Percentiles rank a stretch among this genome's conserved stretches.
Evolutionary conservation across 805 yeast genomes (phyloP).

Genomic region (Lipomyces chichibuensis): DNA sequence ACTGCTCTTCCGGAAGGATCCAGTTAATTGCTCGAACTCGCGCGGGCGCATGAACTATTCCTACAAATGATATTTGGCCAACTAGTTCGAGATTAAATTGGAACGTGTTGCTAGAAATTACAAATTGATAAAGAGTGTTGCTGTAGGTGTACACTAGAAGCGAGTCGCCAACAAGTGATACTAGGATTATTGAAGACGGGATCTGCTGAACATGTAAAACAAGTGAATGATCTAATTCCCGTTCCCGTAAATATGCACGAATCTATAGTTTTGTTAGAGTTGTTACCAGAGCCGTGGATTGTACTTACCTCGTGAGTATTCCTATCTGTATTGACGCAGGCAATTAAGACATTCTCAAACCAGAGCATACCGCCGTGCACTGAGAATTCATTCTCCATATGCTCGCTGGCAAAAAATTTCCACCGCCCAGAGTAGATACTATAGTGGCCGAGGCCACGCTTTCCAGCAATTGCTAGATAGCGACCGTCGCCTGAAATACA

Average conservation of each 20-base stretch:
- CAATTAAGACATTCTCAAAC: constrained; percentile 46
- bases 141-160: constrained; percentile 45
- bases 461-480: constrained; percentile 55
- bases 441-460: constrained; percentile 52
- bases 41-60: constrained; percentile 47
- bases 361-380: constrained; percentile 48
- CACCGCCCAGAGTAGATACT: constrained; percentile 50
- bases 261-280: constrained; percentile 36
- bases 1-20: constrained; percentile 38
- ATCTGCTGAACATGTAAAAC: constrained; percentile 41
- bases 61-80: constrained; percentile 44
- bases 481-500: constrained; percentile 55
- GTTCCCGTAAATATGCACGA: constrained; percentile 46
- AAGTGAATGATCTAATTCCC: constrained; percentile 42
- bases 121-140: constrained; percentile 42
- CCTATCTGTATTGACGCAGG: constrained; percentile 41
- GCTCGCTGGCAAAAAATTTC: constrained; percentile 50
- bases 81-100: constrained; percentile 40
- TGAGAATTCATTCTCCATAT: constrained; percentile 44
- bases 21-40: constrained; percentile 46
- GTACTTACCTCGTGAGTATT: constrained; percentile 29
- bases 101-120: constrained; percentile 32
- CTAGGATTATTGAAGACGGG: constrained; percentile 41
- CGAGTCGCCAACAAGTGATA: constrained; percentile 40
- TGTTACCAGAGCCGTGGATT: neutral